Evolutionary conservation across 2,329 filamentous ascomycete genomes (phyloP), one percentile per base, ranked within the genome.

Genomic region (Neonectria faginata): DNA sequence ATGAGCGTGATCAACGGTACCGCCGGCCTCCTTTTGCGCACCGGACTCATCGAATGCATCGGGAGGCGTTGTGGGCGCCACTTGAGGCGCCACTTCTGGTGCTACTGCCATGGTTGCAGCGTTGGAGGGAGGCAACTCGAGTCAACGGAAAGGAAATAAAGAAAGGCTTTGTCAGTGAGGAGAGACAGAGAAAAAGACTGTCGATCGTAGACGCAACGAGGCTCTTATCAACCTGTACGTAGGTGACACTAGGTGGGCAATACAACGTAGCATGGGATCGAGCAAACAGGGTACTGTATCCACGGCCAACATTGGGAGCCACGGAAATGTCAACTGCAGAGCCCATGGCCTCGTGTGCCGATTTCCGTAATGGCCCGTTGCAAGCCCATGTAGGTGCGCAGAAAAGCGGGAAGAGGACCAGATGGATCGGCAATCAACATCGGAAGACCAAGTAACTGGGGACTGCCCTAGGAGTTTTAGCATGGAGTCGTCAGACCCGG

Each of bases 1-100:
- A 18, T 57, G 33, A 9, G 47, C 45, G 1, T 57, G 29, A 6
- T 52, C 22, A 5, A 54, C 1, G 9, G 57, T 14, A 10, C 33
- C 48, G 18, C 27, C 42, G 16, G 57, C 10, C 5, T 57, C 54
- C 18, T 64, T 50, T 14, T 57, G 29, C 25, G 36, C 29, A 22
- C 29, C 42, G 20, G 33, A 51, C 33, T 62, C 59, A 18, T 62
- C 54, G n/a, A 45, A 52, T 4, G 36, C 9, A 14, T 50, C n/a
- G 6, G 47, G 36, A 12, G 31, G 39, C 8, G 29, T 48, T 39
- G 14, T 51, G 16, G 36, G 36, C 6, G 36, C 14, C 14, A 39
- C 36, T 8, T 14, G 42, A 8, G 48, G 41, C n/a, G 42, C 42
- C 20, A 12, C 54, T 20, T 48, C 31, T 2, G 60, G 12, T 39